Base-by-base conservation (phyloP, 1,284 basidiomycete species). In the Cutaneotrichosporon curvatum region DNA sequence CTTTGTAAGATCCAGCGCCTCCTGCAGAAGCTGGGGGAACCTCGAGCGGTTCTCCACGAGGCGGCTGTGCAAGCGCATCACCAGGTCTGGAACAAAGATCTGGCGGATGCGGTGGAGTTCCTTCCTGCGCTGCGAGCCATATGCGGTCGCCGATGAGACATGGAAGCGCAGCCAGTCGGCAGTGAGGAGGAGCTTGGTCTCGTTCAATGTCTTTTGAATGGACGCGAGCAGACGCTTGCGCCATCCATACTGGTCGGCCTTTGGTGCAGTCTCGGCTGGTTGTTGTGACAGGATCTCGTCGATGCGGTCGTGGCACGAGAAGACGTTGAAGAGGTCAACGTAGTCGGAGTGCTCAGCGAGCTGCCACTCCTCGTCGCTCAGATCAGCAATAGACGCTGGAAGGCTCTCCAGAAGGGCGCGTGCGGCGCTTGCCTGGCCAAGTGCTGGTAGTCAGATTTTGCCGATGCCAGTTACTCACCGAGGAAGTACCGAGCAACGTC, bases 1-100 rank as follows among this genome's bases (percentile, higher is more conserved):
- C 58, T 85, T 89, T 14, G 82, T 81, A 3, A 98, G 76, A 30
- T 84, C 74, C 45, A 97, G 72, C 0, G 84, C 83, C 14, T 79
- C 77, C 58, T 83, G 82, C n/a, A 95, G 76, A 62, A 94, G 88
- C 85, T 77, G 75, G 11, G 84, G 81, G 36, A 91, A 75, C 14
- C 79, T 72, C 6, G 74, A 66, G 16, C 82, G 75, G 6, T 88
- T 86, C 31, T 78, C 74, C 52, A 82, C 79, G 12, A 97, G 75
- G 47, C 84, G 74, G 25, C 77, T 74, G 63, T 97, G 92, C 15
- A 97, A 73, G 18, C 87, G 81, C 51, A 96, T 76, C 55, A 97
- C 81, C 32, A 97, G 77, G 65, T 96, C 90, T 0, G 92, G 94
- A 16, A 97, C 76, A 70, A 87, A 94, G 31, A 92, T 83, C 58